phyloP scores from a whole-genome alignment of 2,329 filamentous ascomycete genomes.

The Fusarium duplospermum region DNA sequence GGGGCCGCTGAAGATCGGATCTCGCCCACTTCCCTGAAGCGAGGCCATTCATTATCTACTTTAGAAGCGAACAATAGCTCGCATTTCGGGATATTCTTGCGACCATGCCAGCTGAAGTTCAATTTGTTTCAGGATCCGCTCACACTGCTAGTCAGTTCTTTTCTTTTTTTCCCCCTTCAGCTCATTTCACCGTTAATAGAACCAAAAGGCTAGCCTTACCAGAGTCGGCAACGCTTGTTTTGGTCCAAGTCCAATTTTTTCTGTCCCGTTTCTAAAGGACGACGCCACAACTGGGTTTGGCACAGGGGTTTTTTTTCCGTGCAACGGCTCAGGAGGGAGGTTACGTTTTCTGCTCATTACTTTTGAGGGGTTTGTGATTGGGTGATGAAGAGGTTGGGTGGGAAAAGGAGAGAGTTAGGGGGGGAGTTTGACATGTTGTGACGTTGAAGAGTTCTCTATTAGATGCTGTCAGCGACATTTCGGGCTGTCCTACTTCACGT shows the following conservation, averaged over 20 bases:
- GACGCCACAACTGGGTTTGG: constrained; percentile 11
- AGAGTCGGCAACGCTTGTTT: not conserved
- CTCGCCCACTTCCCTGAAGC: not conserved
- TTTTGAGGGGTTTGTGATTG: not conserved
- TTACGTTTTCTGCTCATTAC: not conserved
- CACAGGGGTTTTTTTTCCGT: not conserved
- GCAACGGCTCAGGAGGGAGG: constrained; percentile 3
- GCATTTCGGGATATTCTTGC: constrained; percentile 2
- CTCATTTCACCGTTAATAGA: not conserved
- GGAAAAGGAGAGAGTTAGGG: not conserved
- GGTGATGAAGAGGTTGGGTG: not conserved
- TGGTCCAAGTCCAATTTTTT: not conserved
- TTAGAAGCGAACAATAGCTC: not conserved
- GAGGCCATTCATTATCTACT: not conserved
- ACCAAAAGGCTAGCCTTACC: not conserved
- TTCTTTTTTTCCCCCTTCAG: not conserved
- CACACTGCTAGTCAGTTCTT: not conserved
- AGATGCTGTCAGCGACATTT: not conserved
- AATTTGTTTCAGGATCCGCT: constrained; percentile 1
- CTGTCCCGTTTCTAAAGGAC: not conserved
- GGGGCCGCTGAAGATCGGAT: constrained; percentile 13
- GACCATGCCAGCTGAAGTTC: not conserved
- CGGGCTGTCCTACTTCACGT: not conserved
- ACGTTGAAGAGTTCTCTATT: not conserved
- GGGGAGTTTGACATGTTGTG: not conserved